Conservation (phyloP, 331 rosid species). For the Prunus yedoensis region DNA sequence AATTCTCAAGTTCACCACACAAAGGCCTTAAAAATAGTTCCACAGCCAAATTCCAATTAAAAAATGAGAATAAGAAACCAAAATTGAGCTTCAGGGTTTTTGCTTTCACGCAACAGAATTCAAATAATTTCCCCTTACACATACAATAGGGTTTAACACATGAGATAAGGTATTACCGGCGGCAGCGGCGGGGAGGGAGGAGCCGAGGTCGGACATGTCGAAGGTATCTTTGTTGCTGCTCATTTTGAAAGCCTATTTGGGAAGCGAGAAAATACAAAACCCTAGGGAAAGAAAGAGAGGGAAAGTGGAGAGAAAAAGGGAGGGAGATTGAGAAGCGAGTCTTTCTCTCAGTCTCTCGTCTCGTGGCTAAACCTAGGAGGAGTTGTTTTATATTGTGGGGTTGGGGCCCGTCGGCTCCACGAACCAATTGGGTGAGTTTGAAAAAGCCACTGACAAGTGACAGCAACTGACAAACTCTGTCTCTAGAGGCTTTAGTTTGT, state of each 20-base stretch:
- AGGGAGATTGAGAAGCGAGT: conserved; percentile 12
- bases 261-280: conserved; percentile 20
- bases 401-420: conserved; percentile 3
- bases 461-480: not conserved
- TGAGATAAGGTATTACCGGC: conserved; percentile 39
- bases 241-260: conserved; percentile 33
- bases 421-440: conserved; percentile 20
- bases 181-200: conserved; percentile 62
- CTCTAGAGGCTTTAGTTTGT: too few species aligned
- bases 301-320: conserved; percentile 20
- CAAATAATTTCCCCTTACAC: not conserved
- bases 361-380: conserved; percentile 2
- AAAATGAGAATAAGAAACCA: not conserved
- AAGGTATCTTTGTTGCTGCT: conserved; percentile 36
- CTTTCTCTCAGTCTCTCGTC: not conserved
- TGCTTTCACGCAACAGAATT: not conserved
- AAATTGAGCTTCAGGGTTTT: not conserved
- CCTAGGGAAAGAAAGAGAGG: conserved; percentile 15
- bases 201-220: conserved; percentile 50
- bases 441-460: not conserved
- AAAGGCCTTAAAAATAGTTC: not conserved
- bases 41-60: not conserved
- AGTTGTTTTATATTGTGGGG: not conserved
- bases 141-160: not conserved
- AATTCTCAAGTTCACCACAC: not conserved